Percentiles rank a stretch among this genome's conserved stretches.
Conservation (phyloP, 2,329 filamentous ascomycete genomes). For the Exophiala aquamarina region DNA sequence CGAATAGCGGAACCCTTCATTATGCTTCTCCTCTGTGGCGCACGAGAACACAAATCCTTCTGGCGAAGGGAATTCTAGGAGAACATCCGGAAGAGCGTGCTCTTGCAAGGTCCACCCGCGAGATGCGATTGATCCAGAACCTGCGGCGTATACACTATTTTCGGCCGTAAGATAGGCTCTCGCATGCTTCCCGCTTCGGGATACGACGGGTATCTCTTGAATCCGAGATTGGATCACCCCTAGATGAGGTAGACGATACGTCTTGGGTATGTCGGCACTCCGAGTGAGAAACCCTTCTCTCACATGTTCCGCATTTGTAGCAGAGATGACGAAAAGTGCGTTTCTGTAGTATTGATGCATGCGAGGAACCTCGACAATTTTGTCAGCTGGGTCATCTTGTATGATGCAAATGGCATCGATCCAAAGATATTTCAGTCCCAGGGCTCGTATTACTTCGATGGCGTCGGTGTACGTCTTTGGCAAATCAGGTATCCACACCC, state of each 20-base stretch:
- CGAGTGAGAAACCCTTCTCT: neutral
- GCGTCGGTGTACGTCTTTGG: conserved; percentile 41
- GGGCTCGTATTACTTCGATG: conserved; percentile 27
- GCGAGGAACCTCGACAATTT: conserved; percentile 1
- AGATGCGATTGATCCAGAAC: neutral
- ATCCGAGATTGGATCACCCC: neutral
- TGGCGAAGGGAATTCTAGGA: neutral
- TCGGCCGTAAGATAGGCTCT: neutral
- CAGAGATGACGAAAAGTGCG: conserved; percentile 11
- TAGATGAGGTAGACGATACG: neutral
- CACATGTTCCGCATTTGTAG: conserved; percentile 7
- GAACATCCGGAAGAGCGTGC: neutral
- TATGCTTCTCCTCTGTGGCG: neutral
- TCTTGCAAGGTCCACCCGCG: neutral
- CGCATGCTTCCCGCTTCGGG: neutral
- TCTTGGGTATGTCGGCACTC: neutral
- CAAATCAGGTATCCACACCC: conserved; percentile 63
- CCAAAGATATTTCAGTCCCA: conserved; percentile 33
- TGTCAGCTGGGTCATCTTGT: conserved; percentile 28
- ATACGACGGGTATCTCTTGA: neutral
- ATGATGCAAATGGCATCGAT: conserved; percentile 36
- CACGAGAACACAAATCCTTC: neutral
- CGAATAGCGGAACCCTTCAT: neutral
- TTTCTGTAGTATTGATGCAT: conserved; percentile 13
- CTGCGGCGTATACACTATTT: neutral